phyloP scores from a whole-genome alignment of 1,139 yeast genomes.

The Taphrina deformans region DNA sequence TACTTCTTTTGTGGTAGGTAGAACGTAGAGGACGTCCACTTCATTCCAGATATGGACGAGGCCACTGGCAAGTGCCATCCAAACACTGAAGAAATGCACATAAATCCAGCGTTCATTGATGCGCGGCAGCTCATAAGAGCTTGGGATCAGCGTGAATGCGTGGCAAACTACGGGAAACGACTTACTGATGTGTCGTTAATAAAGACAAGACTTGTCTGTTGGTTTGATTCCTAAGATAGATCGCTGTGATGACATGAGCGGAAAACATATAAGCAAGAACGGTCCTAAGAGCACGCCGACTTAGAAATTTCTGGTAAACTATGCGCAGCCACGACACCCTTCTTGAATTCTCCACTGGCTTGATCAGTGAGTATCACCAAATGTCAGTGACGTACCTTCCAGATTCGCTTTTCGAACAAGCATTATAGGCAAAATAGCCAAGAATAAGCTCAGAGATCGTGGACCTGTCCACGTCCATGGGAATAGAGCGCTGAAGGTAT shows the following conservation, averaged over 20 bases:
- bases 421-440: slow-evolving; percentile 5
- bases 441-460: slow-evolving; percentile 1
- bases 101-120: slow-evolving; percentile 28
- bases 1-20: background rate
- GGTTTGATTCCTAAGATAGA: slow-evolving; percentile 2
- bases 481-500: slow-evolving; percentile 7
- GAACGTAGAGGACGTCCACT: slow-evolving; percentile 3
- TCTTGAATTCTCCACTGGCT: background rate
- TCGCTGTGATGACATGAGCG: background rate
- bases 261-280: slow-evolving; percentile 3
- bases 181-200: slow-evolving; percentile 9
- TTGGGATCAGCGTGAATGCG: background rate
- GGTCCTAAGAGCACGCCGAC: background rate
- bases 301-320: background rate
- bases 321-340: background rate
- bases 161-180: background rate
- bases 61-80: background rate
- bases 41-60: background rate
- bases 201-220: background rate
- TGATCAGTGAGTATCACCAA: background rate
- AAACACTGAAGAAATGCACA: slow-evolving; percentile 2
- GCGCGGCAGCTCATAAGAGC: slow-evolving; percentile 29
- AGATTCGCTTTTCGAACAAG: slow-evolving; percentile 24
- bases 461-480: slow-evolving; percentile 30
- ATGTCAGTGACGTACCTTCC: background rate